Base-by-base conservation (phyloP, 2,329 filamentous ascomycete genomes). In the Pestalotiopsis sp. region DNA sequence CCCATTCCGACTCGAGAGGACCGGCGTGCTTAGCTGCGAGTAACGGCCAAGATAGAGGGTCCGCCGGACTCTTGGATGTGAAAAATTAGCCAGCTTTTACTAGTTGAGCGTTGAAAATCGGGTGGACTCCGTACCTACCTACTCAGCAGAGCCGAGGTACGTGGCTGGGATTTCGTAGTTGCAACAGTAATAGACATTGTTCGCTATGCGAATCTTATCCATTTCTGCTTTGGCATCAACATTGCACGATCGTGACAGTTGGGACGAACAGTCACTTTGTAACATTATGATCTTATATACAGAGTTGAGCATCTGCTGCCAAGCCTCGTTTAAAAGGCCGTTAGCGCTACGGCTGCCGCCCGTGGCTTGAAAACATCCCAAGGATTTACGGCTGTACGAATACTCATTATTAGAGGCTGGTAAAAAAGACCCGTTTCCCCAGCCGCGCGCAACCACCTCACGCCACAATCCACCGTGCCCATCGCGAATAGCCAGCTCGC, bases 11-110 rank as follows among this genome's bases (percentile, higher is more conserved):
- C 31, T 36, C 31, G 38, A 64, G 20, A 25, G 40, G 38, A 40
- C 61, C 36, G 40, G 61, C 40, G 61, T 40, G 61, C 40, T 64
- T 64, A 64, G 36, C 57, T 27, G 57, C 36, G 59, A 20, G 27
- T 20, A 52, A 52, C 45, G 45, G 45, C 45, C 45, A 52, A 52
- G 45, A 52, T 52, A 9, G 14, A 52, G 45, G 45, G 14, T 4
- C 45, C 45, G 45, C 45, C 45, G 45, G 45, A 23, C 17, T n/a
- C 7, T 52, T 52, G 7, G 45, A 20, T n/a, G 45, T 52, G 45
- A 9, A 52, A 52, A n/a, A 52, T 52, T 52, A 52, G 45, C 45
- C 45, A 52, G 45, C 31, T 36, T 36, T 20, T 52, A 20, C 45
- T 52, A 52, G 45, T 52, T 52, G 45, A 52, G 45, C 45, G 45